A percentile compares a stretch with the other conserved stretches of the same genome.
Evolutionary conservation across 2,329 filamentous ascomycete genomes (phyloP).

Genomic region (Hypomyces perniciosus): DNA sequence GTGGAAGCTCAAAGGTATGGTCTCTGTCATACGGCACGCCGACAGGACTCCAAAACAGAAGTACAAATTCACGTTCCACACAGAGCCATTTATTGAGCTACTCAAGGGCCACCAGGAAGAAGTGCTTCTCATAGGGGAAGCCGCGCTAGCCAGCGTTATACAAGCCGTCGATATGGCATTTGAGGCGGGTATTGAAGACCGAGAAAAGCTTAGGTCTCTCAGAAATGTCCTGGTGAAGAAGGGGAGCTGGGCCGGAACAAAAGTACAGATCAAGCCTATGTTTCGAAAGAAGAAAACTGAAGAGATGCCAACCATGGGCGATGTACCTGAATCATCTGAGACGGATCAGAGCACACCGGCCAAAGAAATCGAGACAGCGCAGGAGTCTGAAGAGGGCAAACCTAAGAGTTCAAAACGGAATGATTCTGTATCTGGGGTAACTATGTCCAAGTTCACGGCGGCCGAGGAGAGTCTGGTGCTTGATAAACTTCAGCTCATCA

Average conservation of each 20-base stretch:
- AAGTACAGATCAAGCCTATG: slow-evolving; percentile 99
- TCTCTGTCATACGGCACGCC: slow-evolving; percentile 91
- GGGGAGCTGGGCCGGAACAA: slow-evolving; percentile 88
- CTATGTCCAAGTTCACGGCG: slow-evolving; percentile 88
- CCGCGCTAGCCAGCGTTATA: slow-evolving; percentile 81
- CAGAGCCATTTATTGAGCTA: slow-evolving; percentile 88
- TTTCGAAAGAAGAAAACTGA: slow-evolving; percentile 81
- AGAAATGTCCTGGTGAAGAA: slow-evolving; percentile 88
- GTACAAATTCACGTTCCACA: slow-evolving; percentile 99
- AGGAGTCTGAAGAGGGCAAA: slow-evolving; percentile 16
- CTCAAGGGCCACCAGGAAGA: slow-evolving; percentile 95
- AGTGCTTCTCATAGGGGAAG: slow-evolving; percentile 86
- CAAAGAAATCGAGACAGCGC: slow-evolving; percentile 13
- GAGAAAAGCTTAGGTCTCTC: slow-evolving; percentile 75
- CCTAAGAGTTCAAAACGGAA: slow-evolving; percentile 50
- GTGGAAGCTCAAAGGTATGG: slow-evolving; percentile 97
- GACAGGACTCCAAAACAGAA: slow-evolving; percentile 98
- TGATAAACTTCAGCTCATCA: slow-evolving; percentile 93
- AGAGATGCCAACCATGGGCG: slow-evolving; percentile 34
- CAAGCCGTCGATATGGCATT: slow-evolving; percentile 80
- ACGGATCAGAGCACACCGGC: not conserved
- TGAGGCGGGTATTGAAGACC: slow-evolving; percentile 74
- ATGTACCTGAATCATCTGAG: slow-evolving; percentile 17
- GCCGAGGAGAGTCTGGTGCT: slow-evolving; percentile 88
- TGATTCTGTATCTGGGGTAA: slow-evolving; percentile 83